These are phyloP conservation scores for Rutstroemia sp. DNA, from an alignment of 2,329 filamentous ascomycete genomes.

Conservation along the genomic window DNA sequence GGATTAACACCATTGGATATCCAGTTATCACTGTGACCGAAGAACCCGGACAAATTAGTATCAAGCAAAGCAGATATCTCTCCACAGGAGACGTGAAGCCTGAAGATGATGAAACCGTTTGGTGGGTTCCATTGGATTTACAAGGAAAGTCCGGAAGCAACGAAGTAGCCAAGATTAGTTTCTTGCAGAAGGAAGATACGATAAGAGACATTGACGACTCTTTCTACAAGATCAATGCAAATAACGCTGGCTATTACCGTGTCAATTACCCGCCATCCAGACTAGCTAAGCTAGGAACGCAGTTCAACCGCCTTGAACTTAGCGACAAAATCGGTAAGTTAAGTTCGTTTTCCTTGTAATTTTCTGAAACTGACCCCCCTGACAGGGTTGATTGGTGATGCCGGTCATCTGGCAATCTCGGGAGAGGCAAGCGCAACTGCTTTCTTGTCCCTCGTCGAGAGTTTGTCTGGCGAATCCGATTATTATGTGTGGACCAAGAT, in stretches of 20 bases:
- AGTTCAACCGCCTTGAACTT: constrained; percentile 67
- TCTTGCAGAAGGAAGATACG: constrained; percentile 70
- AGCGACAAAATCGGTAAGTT: constrained; percentile 79
- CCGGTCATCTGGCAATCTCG: constrained; percentile 79
- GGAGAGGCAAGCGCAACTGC: constrained; percentile 77
- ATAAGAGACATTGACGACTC: constrained; percentile 65
- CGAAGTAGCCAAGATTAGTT: constrained; percentile 55
- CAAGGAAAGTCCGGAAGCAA: constrained; percentile 64
- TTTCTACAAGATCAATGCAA: constrained; percentile 84
- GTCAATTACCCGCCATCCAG: constrained; percentile 53
- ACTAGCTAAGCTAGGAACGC: constrained; percentile 70
- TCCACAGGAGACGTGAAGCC: constrained; percentile 85
- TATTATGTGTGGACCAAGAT: constrained; percentile 88
- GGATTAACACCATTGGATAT: constrained; percentile 95
- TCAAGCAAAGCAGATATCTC: constrained; percentile 85
- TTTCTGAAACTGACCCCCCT: not conserved
- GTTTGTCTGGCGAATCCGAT: constrained; percentile 74
- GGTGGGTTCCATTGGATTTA: constrained; percentile 91
- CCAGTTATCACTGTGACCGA: constrained; percentile 83
- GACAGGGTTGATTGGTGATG: constrained; percentile 66
- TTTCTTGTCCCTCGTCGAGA: constrained; percentile 74
- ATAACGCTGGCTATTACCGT: constrained; percentile 73
- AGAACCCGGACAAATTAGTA: constrained; percentile 69
- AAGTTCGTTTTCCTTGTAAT: not conserved
- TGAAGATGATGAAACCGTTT: constrained; percentile 84